Base-by-base conservation (phyloP, 2,329 filamentous ascomycete species). In the Teratosphaeria viscida region DNA sequence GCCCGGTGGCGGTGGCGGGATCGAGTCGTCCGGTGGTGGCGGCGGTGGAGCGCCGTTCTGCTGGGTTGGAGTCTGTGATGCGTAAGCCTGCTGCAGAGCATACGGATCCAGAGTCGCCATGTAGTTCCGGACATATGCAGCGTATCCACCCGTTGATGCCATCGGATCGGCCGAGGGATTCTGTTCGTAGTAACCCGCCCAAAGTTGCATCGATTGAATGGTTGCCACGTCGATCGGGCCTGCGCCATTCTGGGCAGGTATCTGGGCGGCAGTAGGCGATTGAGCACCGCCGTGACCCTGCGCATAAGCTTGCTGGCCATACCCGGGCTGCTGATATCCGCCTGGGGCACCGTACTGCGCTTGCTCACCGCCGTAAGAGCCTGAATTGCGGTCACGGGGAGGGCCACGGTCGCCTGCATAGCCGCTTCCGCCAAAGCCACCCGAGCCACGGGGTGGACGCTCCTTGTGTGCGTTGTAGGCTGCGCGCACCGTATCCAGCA, bases 391-490 rank as follows among this genome's bases (percentile, higher is more conserved):
- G 27, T 54, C 53, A 32, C 53, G 53, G 12, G 26, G 26, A 16
- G 47, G 54, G 23, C 39, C 53, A 29, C 35, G 29, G 47, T 52
- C 57, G 32, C 57, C 52, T 39, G 52, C 39, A 59, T 74, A 74
- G 49, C 73, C 74, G 59, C 71, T 73, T 47, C 71, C 68, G 27
- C 68, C 64, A 23, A 56, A 39, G 14, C 72, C 71, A 26, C 76
- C 72, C 34, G 75, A 72, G 34, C 75, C 74, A 63, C 76, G 74
- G 29, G 81, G 79, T 63, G 82, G 81, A 55, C 82, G 81, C 65
- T 85, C 85, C 76, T 96, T 97, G 80, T 92, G 95, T 54, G 87
- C 67, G 71, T 96, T 88, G 72, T 96, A 97, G 72, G 95, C 88
- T 63, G 90, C 83, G 70, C 86, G 88, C 59, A 99, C 94, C 66